These are phyloP conservation scores for Benincasa hispida DNA, from an alignment of 306 rosid species.

Conservation along the genomic window DNA sequence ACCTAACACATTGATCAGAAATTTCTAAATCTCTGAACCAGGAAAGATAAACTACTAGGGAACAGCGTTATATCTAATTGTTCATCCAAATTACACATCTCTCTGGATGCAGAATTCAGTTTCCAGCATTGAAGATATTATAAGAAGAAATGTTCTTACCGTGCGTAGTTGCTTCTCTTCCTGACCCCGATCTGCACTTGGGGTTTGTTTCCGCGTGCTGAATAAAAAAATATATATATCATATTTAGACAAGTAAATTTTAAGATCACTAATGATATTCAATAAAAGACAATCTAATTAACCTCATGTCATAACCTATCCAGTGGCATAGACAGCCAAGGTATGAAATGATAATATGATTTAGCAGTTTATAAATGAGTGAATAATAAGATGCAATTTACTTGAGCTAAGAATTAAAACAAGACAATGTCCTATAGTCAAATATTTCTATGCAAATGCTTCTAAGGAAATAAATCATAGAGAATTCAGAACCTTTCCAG, in stretches of 20 bases:
- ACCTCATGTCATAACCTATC: background rate
- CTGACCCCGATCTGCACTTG: conserved; percentile 15
- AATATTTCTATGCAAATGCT: background rate
- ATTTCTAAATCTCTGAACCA: background rate
- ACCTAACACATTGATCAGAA: background rate
- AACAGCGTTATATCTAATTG: background rate
- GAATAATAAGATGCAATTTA: background rate
- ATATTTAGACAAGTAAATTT: background rate
- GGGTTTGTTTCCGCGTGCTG: conserved; percentile 28
- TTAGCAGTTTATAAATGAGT: background rate
- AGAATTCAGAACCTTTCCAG: conserved; percentile 48
- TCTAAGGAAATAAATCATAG: conserved; percentile 8
- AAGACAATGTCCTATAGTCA: background rate
- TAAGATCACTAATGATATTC: background rate
- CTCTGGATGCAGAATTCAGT: too few species aligned
- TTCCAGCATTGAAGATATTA: too few species aligned
- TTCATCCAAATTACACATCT: background rate
- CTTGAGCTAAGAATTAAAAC: background rate
- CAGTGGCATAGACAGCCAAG: background rate
- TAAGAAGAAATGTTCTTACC: conserved; percentile 38
- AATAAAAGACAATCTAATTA: conserved; percentile 6
- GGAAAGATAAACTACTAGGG: background rate
- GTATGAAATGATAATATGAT: background rate
- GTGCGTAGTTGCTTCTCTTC: conserved; percentile 45
- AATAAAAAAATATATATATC: conserved; percentile 22